These are phyloP conservation scores for Phaeophleospora eucalypticola DNA, from an alignment of 2,329 filamentous ascomycete species.

Conservation along the genomic window DNA sequence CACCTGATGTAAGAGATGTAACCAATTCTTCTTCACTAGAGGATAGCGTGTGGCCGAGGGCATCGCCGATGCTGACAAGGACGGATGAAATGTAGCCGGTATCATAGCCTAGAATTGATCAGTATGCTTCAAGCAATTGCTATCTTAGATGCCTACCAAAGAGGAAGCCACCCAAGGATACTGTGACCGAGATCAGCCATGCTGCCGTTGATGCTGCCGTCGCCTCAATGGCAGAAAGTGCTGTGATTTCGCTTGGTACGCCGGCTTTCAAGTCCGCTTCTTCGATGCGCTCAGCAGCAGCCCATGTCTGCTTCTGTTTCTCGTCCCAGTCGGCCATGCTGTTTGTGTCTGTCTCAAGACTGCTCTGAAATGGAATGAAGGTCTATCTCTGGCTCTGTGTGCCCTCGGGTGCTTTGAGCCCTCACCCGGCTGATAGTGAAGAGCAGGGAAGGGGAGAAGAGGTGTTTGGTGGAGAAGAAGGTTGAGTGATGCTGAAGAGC, in stretches of 20 bases:
- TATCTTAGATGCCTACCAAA: constrained; percentile 18
- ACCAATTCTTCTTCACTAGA: constrained; percentile 49
- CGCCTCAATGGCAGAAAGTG: constrained; percentile 36
- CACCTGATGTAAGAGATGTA: constrained; percentile 50
- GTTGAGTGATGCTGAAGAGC: not conserved
- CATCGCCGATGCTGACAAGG: constrained; percentile 38
- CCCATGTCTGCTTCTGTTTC: constrained; percentile 15
- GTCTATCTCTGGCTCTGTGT: too few relatives aligned
- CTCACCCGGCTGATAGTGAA: not conserved
- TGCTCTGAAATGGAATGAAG: too few relatives aligned
- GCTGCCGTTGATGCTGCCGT: constrained; percentile 38
- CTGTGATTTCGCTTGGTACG: constrained; percentile 16
- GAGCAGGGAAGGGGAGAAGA: not conserved
- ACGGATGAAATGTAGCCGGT: constrained; percentile 46
- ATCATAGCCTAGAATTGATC: constrained; percentile 40
- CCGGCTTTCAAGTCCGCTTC: constrained; percentile 12
- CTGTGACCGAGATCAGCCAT: constrained; percentile 38
- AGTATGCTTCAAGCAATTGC: constrained; percentile 6
- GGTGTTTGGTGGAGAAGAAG: not conserved
- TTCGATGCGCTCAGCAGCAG: constrained; percentile 18
- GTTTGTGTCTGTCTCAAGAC: too few relatives aligned
- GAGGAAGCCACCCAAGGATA: constrained; percentile 33
- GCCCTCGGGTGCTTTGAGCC: constrained; percentile 5
- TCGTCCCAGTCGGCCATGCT: constrained; percentile 13
- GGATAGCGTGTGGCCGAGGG: constrained; percentile 39